phyloP scores from a whole-genome alignment of 805 yeast genomes.

The Kregervanrija pseudodelftensis region DNA sequence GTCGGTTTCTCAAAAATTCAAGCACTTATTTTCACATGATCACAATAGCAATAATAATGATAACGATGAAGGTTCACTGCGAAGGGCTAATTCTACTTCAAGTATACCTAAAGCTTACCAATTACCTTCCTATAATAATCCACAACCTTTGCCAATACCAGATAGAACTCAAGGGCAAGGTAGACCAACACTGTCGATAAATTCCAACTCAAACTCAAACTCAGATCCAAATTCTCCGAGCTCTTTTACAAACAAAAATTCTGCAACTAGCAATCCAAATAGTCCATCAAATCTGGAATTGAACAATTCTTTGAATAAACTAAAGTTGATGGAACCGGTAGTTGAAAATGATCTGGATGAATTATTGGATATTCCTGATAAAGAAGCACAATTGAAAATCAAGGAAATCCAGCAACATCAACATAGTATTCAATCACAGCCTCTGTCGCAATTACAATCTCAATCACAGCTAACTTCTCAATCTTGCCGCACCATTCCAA shows the following conservation, averaged over 20 bases:
- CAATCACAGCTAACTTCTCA: too few species aligned
- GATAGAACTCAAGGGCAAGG: constrained; percentile 10
- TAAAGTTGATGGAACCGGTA: constrained; percentile 27
- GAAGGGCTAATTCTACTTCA: constrained; percentile 3
- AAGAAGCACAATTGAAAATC: too few species aligned
- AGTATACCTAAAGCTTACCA: not conserved
- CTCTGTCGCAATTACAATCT: too few species aligned
- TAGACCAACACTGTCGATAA: constrained; percentile 2
- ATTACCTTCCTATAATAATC: not conserved
- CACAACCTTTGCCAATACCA: constrained; percentile 10
- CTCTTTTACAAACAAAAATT: not conserved
- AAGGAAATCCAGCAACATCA: too few species aligned
- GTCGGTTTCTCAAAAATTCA: constrained; percentile 26
- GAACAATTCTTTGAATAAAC: constrained; percentile 18
- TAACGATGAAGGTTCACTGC: not conserved
- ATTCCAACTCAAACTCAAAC: not conserved
- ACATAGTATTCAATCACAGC: too few species aligned
- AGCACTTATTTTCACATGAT: constrained; percentile 21
- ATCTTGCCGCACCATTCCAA: too few species aligned
- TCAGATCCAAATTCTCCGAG: not conserved
- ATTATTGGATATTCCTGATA: constrained; percentile 14
- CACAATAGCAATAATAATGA: not conserved
- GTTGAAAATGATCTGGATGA: constrained; percentile 28
- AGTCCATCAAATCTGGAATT: constrained; percentile 6
- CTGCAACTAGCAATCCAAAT: not conserved